phyloP scores from a whole-genome alignment of 768 basidiomycete species.

The Termitomyces eurrhizus region DNA sequence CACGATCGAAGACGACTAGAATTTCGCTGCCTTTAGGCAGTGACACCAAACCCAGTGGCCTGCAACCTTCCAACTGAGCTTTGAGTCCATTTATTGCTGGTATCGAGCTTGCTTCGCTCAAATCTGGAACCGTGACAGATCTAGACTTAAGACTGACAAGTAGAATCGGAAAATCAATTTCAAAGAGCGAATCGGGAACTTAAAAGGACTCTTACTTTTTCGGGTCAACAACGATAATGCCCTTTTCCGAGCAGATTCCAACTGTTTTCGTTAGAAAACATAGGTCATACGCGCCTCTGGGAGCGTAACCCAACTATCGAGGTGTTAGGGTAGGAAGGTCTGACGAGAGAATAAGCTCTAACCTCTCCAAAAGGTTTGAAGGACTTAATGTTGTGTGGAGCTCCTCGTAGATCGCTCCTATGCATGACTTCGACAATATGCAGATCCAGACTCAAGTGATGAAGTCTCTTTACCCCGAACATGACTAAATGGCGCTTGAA shows the following conservation, averaged over 20 bases:
- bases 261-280: constrained; percentile 58
- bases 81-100: constrained; percentile 50
- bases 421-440: constrained; percentile 51
- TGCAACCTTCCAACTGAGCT: constrained; percentile 49
- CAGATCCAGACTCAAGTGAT: constrained; percentile 51
- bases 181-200: neutral
- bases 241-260: constrained; percentile 60
- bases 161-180: neutral
- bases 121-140: constrained; percentile 57
- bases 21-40: constrained; percentile 37
- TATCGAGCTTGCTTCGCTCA: constrained; percentile 36
- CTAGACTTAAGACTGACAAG: constrained; percentile 37
- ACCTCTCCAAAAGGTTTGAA: constrained; percentile 71
- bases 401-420: constrained; percentile 29
- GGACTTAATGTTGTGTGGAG: constrained; percentile 28
- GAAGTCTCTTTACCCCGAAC: constrained; percentile 58
- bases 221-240: constrained; percentile 64
- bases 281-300: constrained; percentile 65
- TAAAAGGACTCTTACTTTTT: constrained; percentile 46
- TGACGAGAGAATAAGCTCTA: constrained; percentile 16
- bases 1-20: constrained; percentile 74
- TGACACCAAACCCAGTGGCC: constrained; percentile 62
- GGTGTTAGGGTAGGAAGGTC: neutral
- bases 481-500: constrained; percentile 45
- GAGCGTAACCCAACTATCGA: constrained; percentile 59